phyloP scores from a whole-genome alignment of 371 early-diverging fungal species.

The Mortierella sp. region DNA sequence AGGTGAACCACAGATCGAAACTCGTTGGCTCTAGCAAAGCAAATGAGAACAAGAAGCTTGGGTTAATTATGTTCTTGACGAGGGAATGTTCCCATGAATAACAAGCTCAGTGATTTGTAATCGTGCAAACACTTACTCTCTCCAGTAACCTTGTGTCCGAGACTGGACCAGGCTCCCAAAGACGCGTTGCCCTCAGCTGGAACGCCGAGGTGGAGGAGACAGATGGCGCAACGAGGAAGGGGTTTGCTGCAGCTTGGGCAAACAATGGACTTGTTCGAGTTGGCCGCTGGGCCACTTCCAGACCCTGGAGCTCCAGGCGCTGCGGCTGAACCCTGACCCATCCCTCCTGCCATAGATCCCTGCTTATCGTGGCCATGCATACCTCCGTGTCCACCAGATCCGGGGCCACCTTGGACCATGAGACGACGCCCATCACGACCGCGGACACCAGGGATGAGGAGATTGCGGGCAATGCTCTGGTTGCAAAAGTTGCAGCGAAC shows the following conservation, averaged over 20 bases:
- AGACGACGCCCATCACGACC: constrained; percentile 71
- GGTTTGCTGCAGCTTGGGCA: constrained; percentile 92
- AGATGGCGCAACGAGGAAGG: constrained; percentile 94
- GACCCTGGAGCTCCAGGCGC: constrained; percentile 40
- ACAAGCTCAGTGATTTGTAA: neutral
- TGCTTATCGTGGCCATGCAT: constrained; percentile 47
- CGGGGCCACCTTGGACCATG: constrained; percentile 60
- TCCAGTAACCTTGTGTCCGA: constrained; percentile 60
- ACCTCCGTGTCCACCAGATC: constrained; percentile 29
- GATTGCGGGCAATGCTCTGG: constrained; percentile 79
- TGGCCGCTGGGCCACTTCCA: constrained; percentile 25
- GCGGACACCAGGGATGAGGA: constrained; percentile 66
- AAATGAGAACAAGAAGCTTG: constrained; percentile 21
- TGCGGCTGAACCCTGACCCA: constrained; percentile 26
- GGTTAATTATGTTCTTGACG: neutral
- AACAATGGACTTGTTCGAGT: constrained; percentile 38
- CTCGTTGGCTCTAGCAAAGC: constrained; percentile 64
- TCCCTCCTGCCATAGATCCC: constrained; percentile 49
- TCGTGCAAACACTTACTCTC: constrained; percentile 42
- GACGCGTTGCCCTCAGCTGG: constrained; percentile 67
- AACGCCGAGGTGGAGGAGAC: constrained; percentile 89
- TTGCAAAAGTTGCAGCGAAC: constrained; percentile 93
- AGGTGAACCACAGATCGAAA: constrained; percentile 96
- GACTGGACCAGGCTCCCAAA: constrained; percentile 47
- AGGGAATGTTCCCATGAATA: neutral